A percentile compares a stretch with the other conserved stretches of the same genome.
Conservation (phyloP, 192 early-diverging fungal genomes). For the Rhizophagus prolifer region DNA sequence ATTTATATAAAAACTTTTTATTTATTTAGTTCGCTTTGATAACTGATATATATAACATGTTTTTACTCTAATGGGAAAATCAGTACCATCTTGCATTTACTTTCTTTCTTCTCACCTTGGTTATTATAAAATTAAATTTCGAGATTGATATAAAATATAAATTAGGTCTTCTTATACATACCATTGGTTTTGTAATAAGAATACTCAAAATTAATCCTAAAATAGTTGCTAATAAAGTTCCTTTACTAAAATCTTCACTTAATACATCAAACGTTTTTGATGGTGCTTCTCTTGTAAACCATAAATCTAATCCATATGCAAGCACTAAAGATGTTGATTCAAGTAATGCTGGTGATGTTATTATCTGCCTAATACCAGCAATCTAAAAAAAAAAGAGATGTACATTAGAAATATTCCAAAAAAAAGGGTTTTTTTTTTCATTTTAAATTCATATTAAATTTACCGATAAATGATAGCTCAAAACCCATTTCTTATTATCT, state of each 20-base stretch:
- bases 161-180: constrained; percentile 59
- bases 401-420: too few relatives aligned
- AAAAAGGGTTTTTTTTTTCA: too few relatives aligned
- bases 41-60: too few relatives aligned
- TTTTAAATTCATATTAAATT: too few relatives aligned
- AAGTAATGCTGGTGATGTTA: constrained; percentile 73
- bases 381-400: constrained; percentile 41
- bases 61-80: neutral
- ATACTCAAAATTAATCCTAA: constrained; percentile 74
- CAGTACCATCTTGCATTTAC: constrained; percentile 28
- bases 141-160: neutral
- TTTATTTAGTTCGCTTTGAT: too few relatives aligned
- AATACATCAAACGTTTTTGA: constrained; percentile 92
- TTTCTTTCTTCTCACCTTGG: constrained; percentile 19
- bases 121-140: neutral
- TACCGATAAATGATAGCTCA: constrained; percentile 70
- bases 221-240: constrained; percentile 79
- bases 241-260: constrained; percentile 89
- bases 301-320: constrained; percentile 89
- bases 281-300: constrained; percentile 80
- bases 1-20: too few relatives aligned
- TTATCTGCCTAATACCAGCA: constrained; percentile 64
- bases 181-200: constrained; percentile 71
- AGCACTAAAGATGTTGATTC: constrained; percentile 93
- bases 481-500: constrained; percentile 74